Evolutionary conservation across 139 green algal genomes (phyloP).

Genomic region (Chlorella sp.): DNA sequence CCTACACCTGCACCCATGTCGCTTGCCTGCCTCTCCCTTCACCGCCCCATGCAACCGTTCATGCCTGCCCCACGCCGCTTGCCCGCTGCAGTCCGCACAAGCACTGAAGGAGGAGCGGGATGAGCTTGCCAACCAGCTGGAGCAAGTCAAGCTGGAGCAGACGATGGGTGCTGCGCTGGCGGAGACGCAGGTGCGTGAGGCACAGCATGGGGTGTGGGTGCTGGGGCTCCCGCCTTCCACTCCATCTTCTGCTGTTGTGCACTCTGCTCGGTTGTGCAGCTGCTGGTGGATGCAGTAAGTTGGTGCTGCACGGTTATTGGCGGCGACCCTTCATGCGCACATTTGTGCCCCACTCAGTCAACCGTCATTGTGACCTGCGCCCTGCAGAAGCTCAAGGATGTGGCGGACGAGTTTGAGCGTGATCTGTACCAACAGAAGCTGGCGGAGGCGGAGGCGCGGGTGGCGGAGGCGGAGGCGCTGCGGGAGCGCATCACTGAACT

Average conservation of each 20-base stretch:
- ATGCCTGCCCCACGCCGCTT: neutral
- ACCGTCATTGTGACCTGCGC: too few species aligned
- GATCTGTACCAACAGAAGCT: slow-evolving; percentile 57
- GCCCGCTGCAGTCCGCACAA: slow-evolving; percentile 38
- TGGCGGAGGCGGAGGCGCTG: slow-evolving; percentile 32
- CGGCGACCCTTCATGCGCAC: too few species aligned
- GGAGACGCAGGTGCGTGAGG: slow-evolving; percentile 36
- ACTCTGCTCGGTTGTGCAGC: too few species aligned
- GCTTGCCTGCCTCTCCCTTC: neutral
- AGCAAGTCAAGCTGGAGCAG: slow-evolving; percentile 22
- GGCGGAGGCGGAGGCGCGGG: slow-evolving; percentile 40
- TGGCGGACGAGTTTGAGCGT: slow-evolving; percentile 58
- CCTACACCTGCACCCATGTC: neutral
- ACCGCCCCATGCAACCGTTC: too few species aligned
- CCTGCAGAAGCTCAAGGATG: slow-evolving; percentile 43
- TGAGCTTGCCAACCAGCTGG: slow-evolving; percentile 10
- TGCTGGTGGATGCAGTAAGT: too few species aligned
- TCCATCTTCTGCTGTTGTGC: too few species aligned
- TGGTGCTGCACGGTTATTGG: too few species aligned
- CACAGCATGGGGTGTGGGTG: too few species aligned
- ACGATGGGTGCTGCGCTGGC: slow-evolving; percentile 36
- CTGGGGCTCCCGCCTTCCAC: too few species aligned
- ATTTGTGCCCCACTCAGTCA: too few species aligned
- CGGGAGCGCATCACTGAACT: slow-evolving; percentile 37
- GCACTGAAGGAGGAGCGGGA: slow-evolving; percentile 25